These are phyloP conservation scores for Chamaecyparis obtusa DNA, from an alignment of 75 land plant genomes.

Conservation along the genomic window DNA sequence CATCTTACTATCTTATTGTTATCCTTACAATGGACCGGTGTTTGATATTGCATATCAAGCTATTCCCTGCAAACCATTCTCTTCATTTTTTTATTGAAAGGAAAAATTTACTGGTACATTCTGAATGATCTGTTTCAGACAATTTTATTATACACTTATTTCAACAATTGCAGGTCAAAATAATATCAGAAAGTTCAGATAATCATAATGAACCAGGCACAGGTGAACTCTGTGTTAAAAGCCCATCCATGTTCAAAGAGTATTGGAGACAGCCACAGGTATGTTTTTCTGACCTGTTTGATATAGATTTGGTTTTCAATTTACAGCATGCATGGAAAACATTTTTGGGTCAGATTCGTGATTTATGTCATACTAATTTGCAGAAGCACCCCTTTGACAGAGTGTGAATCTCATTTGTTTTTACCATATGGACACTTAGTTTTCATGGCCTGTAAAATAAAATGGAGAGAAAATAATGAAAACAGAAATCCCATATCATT, in stretches of 20 bases:
- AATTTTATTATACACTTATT: background rate
- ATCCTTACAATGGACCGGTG: background rate
- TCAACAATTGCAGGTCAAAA: slow-evolving; percentile 49
- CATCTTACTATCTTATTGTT: background rate
- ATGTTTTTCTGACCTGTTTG: background rate
- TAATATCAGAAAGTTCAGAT: slow-evolving; percentile 51
- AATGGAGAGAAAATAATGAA: background rate
- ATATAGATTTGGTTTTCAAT: background rate
- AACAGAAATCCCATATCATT: background rate
- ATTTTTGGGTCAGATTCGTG: background rate
- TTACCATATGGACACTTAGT: background rate
- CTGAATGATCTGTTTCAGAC: background rate
- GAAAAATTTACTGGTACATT: background rate
- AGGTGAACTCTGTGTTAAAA: slow-evolving; percentile 90
- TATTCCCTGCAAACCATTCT: background rate
- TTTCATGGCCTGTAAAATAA: background rate
- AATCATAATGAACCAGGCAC: slow-evolving; percentile 27
- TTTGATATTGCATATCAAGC: background rate
- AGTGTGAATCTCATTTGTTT: background rate
- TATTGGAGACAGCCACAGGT: slow-evolving; percentile 95
- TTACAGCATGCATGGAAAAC: background rate
- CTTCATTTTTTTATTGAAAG: background rate
- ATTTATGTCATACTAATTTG: background rate
- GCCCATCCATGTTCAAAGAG: slow-evolving; percentile 90
- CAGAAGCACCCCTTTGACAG: background rate